These are phyloP conservation scores for Flaveria sonorensis DNA, from an alignment of 129 eudicot species.

Conservation along the genomic window DNA sequence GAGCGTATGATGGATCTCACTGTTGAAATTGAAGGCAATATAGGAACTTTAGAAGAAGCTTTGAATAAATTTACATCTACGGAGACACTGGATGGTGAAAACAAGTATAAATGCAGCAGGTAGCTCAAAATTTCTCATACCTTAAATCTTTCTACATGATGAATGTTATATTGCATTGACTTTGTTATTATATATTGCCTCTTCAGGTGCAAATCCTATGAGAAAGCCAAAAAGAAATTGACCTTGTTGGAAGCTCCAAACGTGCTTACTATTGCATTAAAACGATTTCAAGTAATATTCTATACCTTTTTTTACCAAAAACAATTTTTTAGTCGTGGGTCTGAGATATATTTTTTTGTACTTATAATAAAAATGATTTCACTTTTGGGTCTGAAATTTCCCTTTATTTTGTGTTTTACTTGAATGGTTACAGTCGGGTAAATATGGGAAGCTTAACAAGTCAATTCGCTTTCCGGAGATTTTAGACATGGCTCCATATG, in stretches of 20 bases:
- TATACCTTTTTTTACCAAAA: background rate
- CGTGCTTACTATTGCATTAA: conserved; percentile 82
- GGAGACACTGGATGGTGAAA: conserved; percentile 85
- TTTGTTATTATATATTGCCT: conserved; percentile 10
- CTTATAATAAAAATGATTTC: background rate
- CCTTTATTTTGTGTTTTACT: background rate
- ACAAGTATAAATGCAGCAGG: conserved; percentile 95
- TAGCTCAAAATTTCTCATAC: conserved; percentile 32
- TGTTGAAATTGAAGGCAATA: conserved; percentile 84
- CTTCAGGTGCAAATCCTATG: conserved; percentile 82
- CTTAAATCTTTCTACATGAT: background rate
- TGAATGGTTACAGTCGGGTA: conserved; percentile 65
- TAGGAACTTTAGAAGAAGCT: conserved; percentile 80
- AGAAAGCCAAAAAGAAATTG: conserved; percentile 82
- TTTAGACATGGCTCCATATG: conserved; percentile 74
- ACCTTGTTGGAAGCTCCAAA: conserved; percentile 85
- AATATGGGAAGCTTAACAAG: conserved; percentile 82
- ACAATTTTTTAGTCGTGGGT: background rate
- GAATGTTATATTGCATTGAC: conserved; percentile 8
- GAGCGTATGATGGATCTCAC: conserved; percentile 96
- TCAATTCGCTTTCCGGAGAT: conserved; percentile 75
- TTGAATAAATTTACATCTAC: conserved; percentile 64
- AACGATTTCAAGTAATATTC: conserved; percentile 74
- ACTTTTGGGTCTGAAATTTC: background rate
- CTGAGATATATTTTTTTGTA: background rate